Conservation (phyloP, 305 asterid genomes). For the Ilex paraguariensis region DNA sequence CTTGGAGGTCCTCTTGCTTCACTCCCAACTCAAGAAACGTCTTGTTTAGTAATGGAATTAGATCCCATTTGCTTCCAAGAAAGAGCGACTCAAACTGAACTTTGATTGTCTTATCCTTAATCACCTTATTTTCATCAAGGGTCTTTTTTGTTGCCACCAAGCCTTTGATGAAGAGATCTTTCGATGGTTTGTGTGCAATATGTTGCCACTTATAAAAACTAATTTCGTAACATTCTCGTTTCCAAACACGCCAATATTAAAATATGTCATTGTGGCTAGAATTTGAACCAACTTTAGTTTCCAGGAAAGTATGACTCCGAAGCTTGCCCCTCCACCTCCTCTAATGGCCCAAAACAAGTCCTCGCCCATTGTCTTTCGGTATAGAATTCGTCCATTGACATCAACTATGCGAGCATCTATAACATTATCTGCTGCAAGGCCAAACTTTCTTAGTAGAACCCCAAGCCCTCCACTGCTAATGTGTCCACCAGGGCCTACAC, state of each 20-base stretch:
- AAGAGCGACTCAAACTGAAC: conserved; percentile 10
- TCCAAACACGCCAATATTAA: neutral
- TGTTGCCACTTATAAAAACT: conserved; percentile 7
- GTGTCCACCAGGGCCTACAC: neutral
- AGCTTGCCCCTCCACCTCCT: neutral
- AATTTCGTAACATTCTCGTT: neutral
- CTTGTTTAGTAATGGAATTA: neutral
- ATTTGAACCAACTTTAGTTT: conserved; percentile 9
- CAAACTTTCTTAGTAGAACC: neutral
- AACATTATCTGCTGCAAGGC: neutral
- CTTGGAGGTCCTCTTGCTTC: neutral
- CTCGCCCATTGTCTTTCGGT: neutral
- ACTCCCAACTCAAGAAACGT: conserved; percentile 2
- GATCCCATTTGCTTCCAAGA: conserved; percentile 9
- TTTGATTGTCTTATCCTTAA: neutral
- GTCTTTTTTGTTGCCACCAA: conserved; percentile 1
- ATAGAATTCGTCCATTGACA: neutral
- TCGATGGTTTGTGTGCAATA: neutral
- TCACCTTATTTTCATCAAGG: too few species aligned
- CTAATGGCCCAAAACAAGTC: too few species aligned
- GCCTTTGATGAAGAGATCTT: conserved; percentile 4
- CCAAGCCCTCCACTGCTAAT: neutral
- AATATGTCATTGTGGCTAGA: conserved; percentile 5
- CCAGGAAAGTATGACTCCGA: conserved; percentile 8
- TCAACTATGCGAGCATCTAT: neutral